Base-by-base conservation (phyloP, 305 asterid species). In the Fraxinus angustifolia region DNA sequence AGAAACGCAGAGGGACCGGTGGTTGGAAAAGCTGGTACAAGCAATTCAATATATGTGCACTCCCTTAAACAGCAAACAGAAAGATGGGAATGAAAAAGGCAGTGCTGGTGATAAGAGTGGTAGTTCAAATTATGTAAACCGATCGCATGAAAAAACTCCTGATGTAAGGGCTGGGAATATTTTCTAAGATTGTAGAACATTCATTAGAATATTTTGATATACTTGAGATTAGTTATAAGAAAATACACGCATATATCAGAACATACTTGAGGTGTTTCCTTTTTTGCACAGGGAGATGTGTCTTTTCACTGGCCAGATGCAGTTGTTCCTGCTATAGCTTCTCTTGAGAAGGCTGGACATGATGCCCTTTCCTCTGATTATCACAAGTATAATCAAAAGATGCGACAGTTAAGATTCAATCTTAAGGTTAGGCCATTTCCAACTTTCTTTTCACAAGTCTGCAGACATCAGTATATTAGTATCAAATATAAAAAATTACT, bases 301-400 rank as follows among this genome's bases (percentile, higher is more conserved):
- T 82, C 87, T 60, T 87, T 88, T 82, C 85, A 48, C 53, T 94
- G 98, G 97, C 97, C 97, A 62, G 96, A 89, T 82, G 83, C 88
- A 16, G 98, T 91, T 82, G 94, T 91, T 83, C 78, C 87, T 35
- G 89, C 88, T 60, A 89, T 92, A 80, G 85, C 80, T 82, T 88
- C 94, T 77, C 94, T 94, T 84, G 98, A 93, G 91, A 88, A 89
- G 82, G 94, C 88, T 1, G 91, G 92, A 23, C 93, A 91, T 76
- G 93, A 91, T 71, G 78, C 86, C 58, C 87, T 89, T 53, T 81
- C 91, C 42, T 84, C 87, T 45, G 97, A 93, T 88, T 93, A 90
- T 82, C 91, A 83, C 84, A 94, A 93, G 89, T 94, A 93, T 82
- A 93, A 92, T 82, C 97, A 92, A 77, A 95, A 93, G 91, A 91